Evolutionary conservation across 768 basidiomycete species (phyloP).

Genomic region (Leucosporidium yakuticum): DNA sequence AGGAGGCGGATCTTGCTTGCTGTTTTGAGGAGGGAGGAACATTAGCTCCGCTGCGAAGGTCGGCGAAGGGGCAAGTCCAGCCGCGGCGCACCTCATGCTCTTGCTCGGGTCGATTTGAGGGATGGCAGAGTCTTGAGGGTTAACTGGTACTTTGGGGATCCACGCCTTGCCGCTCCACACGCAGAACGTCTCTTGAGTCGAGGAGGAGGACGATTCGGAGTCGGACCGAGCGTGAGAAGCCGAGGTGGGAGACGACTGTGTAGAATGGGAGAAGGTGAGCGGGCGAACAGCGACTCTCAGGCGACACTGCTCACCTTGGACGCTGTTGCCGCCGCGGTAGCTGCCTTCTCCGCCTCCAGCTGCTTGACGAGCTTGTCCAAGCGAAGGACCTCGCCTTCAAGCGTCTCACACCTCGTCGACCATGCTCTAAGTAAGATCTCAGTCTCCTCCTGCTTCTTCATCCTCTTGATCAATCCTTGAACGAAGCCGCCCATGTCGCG

Average conservation of each 20-base stretch:
- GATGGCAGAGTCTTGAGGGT: background rate
- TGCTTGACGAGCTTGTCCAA: background rate
- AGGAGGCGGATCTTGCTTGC: constrained; percentile 25
- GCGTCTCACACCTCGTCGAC: constrained; percentile 4
- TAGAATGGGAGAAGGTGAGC: background rate
- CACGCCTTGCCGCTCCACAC: background rate
- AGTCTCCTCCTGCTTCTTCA: background rate
- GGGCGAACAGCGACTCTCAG: no score
- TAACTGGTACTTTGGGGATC: background rate
- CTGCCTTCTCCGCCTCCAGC: background rate
- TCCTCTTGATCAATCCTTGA: no score
- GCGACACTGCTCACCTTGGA: background rate
- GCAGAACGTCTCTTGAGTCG: background rate
- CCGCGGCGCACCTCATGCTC: constrained; percentile 13
- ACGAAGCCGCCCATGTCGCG: no score
- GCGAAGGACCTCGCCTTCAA: constrained; percentile 15
- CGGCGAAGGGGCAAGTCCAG: background rate
- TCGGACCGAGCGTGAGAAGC: background rate
- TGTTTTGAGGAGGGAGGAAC: background rate
- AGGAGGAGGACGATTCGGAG: background rate
- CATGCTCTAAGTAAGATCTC: constrained; percentile 7
- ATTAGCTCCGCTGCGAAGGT: background rate
- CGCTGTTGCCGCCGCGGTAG: background rate
- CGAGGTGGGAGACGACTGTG: background rate
- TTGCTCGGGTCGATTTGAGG: constrained; percentile 24